phyloP scores from a whole-genome alignment of 768 basidiomycete species.

The Mycena pura region DNA sequence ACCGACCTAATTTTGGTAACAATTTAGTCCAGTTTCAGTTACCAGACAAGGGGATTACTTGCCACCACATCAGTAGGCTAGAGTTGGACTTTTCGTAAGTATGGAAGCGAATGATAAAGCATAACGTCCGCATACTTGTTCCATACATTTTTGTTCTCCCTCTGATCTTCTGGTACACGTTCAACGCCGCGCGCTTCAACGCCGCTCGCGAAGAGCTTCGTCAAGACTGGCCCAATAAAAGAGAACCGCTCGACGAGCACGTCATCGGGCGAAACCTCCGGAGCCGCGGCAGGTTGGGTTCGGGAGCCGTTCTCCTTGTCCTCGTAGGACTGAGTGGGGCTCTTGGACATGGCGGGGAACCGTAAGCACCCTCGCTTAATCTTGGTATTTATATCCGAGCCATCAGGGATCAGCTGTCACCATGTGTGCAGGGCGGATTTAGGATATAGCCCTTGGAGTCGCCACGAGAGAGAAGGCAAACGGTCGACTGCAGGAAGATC shows the following conservation, averaged over 20 bases:
- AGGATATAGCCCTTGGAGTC: too few species aligned
- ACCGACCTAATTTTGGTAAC: constrained; percentile 44
- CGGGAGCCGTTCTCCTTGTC: constrained; percentile 18
- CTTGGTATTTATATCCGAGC: too few species aligned
- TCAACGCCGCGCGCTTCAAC: constrained; percentile 64
- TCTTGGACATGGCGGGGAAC: constrained; percentile 4
- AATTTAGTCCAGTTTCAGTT: neutral
- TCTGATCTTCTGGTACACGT: constrained; percentile 57
- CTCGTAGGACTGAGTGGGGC: constrained; percentile 4
- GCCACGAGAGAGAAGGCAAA: too few species aligned
- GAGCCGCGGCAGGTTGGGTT: neutral
- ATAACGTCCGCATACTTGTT: constrained; percentile 43
- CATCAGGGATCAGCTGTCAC: too few species aligned
- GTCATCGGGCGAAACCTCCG: constrained; percentile 36
- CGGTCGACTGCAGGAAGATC: too few species aligned
- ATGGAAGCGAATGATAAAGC: constrained; percentile 3
- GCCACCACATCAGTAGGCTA: constrained; percentile 56
- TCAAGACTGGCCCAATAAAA: constrained; percentile 37
- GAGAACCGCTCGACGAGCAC: constrained; percentile 39
- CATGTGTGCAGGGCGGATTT: too few species aligned
- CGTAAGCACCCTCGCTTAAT: too few species aligned
- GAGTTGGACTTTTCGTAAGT: neutral
- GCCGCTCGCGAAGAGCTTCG: constrained; percentile 51
- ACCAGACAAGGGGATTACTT: constrained; percentile 1
- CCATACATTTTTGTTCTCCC: constrained; percentile 51